Percentiles rank a stretch among this genome's conserved stretches.
phyloP scores from a whole-genome alignment of 2,329 filamentous ascomycete species.

The Trichophyton rubrum region DNA sequence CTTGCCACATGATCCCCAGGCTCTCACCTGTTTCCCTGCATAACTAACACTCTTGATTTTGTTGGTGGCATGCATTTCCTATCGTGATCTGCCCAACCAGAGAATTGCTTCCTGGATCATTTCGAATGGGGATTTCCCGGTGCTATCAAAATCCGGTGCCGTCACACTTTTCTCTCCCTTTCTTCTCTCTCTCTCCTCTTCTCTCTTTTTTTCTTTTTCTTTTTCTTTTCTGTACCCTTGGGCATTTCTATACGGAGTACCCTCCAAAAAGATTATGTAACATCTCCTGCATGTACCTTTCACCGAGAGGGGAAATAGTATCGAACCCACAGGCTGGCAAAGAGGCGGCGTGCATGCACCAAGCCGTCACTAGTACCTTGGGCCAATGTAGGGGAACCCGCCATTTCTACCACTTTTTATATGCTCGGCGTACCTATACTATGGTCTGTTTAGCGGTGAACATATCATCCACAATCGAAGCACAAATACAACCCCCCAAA shows the following conservation, averaged over 20 bases:
- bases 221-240: too few species aligned
- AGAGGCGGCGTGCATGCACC: conserved; percentile 1
- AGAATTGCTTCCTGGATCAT: background rate
- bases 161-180: background rate
- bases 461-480: background rate
- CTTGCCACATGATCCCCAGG: background rate
- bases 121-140: background rate
- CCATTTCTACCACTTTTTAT: conserved; percentile 3
- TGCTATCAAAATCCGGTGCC: background rate
- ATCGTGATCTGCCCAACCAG: background rate
- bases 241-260: background rate
- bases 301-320: background rate
- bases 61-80: background rate
- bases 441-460: background rate
- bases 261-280: background rate
- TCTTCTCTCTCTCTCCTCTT: too few species aligned
- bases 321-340: background rate
- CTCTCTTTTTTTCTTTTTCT: too few species aligned
- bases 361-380: background rate
- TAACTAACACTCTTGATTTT: background rate
- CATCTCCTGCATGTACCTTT: background rate
- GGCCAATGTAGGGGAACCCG: background rate
- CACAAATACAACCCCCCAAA: background rate
- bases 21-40: background rate
- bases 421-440: background rate